Base-by-base conservation (phyloP, 805 yeast species). In the Nakazawaea wyomingensis region DNA sequence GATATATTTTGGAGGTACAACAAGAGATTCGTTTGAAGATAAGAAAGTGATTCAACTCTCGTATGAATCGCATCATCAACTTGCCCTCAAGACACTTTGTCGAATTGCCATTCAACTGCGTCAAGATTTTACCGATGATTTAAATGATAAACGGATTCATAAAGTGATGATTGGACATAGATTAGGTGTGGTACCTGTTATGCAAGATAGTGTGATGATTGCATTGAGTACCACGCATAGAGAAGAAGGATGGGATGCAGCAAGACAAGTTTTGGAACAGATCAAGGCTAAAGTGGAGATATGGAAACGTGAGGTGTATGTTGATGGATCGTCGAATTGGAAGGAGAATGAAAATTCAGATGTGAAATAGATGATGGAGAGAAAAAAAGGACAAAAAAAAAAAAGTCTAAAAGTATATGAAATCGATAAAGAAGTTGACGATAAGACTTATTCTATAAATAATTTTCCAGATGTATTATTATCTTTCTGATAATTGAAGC, bases 221-320 rank as follows among this genome's bases (percentile, higher is more conserved):
- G 71, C 68, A 0, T 63, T 73, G 8, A 64, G 75, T 29, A 57
- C 71, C 4, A 62, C 67, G 1, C 79, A 74, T 50, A 56, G 80
- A 19, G 52, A 62, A 32, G 74, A 69, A 50, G 78, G 72, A 0
- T 74, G 76, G 74, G 50, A 57, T 13, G 67, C 73, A 14, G 74
- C 68, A 4, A 64, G 60, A 40, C 63, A 69, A 68, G 54, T 70
- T 0, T 50, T 74, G 14, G 78, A 74, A 43, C 55, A 57, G 37
- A 64, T 74, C 29, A 74, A 74, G 53, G 60, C 55, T 39, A 50
- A 51, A 3, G 71, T 62, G 3, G 80, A 74, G 50, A 71, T 74
- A 16, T 74, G 80, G 80, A 74, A 74, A 50, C 56, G 57, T 32
- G 80, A 74, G 50, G 54, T 56, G 16, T 74, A 68, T 46, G 50